These are phyloP conservation scores for Stylosanthes scabra DNA, from an alignment of 331 rosid species.

Conservation along the genomic window DNA sequence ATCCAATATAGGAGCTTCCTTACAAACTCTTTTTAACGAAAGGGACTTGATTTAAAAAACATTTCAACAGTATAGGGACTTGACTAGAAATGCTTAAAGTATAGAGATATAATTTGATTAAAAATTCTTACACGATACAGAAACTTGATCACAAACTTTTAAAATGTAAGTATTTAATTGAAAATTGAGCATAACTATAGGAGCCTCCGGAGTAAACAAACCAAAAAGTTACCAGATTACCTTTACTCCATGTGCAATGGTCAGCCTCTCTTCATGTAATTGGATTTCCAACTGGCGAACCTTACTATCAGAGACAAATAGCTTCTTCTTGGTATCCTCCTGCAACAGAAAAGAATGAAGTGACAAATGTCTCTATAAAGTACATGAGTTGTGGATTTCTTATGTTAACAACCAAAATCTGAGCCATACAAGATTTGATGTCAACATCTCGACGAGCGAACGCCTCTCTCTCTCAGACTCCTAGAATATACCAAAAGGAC, in stretches of 20 bases:
- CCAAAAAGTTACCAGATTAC: conserved; percentile 43
- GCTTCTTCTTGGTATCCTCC: conserved; percentile 89
- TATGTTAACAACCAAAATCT: conserved; percentile 26
- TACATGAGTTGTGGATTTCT: conserved; percentile 1
- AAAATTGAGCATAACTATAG: too few species aligned
- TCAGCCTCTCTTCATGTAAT: conserved; percentile 66
- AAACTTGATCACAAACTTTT: too few species aligned
- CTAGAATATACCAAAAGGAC: conserved; percentile 51
- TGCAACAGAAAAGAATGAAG: conserved; percentile 51
- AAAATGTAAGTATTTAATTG: too few species aligned
- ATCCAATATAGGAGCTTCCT: too few species aligned
- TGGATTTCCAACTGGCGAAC: conserved; percentile 89
- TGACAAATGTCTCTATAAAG: conserved; percentile 24
- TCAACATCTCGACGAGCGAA: conserved; percentile 74
- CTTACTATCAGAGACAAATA: conserved; percentile 80
- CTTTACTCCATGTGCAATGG: conserved; percentile 65
- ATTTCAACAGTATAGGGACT: too few species aligned
- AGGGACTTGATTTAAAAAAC: too few species aligned
- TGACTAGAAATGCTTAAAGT: too few species aligned
- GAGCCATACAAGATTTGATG: conserved; percentile 83
- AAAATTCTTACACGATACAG: too few species aligned
- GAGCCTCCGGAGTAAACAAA: too few species aligned
- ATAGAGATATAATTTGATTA: too few species aligned
- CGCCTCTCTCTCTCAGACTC: conserved; percentile 83
- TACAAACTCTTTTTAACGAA: too few species aligned